phyloP scores from a whole-genome alignment of 208 protist species.

The Naegleria gruberi region DNA sequence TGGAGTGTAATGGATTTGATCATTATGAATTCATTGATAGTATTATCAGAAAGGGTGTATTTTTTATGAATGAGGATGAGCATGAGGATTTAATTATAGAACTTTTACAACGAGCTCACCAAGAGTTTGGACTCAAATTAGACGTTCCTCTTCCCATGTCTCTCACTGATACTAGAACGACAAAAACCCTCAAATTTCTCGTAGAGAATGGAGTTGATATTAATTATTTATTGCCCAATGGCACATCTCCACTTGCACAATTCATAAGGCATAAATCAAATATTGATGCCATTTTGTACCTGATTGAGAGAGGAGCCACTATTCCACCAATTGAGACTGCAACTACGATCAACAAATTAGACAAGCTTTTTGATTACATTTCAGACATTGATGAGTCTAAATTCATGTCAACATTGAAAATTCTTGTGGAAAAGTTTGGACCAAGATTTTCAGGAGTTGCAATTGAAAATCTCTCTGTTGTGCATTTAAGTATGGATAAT shows the following conservation, averaged over 20 bases:
- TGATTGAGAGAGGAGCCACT: neutral
- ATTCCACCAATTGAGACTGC: too few relatives aligned
- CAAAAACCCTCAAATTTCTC: neutral
- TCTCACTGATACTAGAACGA: too few relatives aligned
- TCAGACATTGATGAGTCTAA: neutral
- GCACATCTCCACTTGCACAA: neutral
- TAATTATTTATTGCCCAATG: neutral
- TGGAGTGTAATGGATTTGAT: neutral
- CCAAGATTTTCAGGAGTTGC: too few relatives aligned
- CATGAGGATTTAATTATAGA: too few relatives aligned
- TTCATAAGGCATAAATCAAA: too few relatives aligned
- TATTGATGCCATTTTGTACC: neutral
- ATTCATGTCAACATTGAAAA: neutral
- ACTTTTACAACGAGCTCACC: too few relatives aligned
- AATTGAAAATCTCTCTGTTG: too few relatives aligned
- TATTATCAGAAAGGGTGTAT: neutral
- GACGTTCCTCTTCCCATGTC: too few relatives aligned
- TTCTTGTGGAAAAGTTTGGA: neutral
- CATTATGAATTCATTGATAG: too few relatives aligned
- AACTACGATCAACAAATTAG: neutral
- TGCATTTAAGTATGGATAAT: too few relatives aligned
- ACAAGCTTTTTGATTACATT: neutral
- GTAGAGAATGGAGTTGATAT: neutral
- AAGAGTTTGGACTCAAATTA: too few relatives aligned
- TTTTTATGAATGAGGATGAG: too few relatives aligned